These are phyloP conservation scores for Linum trigynum DNA, from an alignment of 345 rosid genomes.

Conservation along the genomic window DNA sequence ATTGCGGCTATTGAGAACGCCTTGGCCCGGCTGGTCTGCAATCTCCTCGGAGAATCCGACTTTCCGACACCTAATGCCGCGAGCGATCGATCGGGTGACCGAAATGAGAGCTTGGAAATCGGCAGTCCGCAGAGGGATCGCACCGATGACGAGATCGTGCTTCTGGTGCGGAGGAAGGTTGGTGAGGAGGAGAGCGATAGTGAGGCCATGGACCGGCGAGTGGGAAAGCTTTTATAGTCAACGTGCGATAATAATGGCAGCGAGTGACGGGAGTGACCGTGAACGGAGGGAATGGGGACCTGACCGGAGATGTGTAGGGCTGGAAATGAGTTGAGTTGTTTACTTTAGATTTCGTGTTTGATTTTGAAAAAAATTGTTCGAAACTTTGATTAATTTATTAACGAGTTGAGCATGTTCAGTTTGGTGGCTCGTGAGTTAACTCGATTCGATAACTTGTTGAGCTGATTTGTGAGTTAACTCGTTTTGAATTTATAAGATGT, in stretches of 20 bases:
- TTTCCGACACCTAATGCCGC: background rate
- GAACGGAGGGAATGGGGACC: background rate
- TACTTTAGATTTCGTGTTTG: too few species aligned
- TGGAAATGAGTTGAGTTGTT: background rate
- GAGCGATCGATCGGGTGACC: background rate
- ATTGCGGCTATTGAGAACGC: conserved; percentile 18
- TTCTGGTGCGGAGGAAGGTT: conserved; percentile 1
- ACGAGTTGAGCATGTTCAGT: too few species aligned
- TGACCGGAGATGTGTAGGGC: background rate
- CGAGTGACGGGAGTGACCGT: background rate
- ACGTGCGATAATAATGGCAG: background rate
- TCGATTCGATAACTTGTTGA: too few species aligned
- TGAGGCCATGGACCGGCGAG: conserved; percentile 15
- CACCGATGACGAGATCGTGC: conserved; percentile 4
- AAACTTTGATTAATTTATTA: too few species aligned
- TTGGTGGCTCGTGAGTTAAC: too few species aligned
- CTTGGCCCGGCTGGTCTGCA: conserved; percentile 5
- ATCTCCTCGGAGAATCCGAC: background rate
- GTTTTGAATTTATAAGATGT: too few species aligned
- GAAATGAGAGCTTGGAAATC: background rate
- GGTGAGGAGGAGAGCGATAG: conserved; percentile 11
- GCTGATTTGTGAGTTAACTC: too few species aligned
- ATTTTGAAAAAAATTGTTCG: too few species aligned
- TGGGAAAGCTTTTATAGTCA: background rate
- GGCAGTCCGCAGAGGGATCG: conserved; percentile 1